Percentiles rank a stretch among this genome's conserved stretches.
Evolutionary conservation across 2,329 filamentous ascomycete genomes (phyloP).

Genomic region (Alternaria sp.): DNA sequence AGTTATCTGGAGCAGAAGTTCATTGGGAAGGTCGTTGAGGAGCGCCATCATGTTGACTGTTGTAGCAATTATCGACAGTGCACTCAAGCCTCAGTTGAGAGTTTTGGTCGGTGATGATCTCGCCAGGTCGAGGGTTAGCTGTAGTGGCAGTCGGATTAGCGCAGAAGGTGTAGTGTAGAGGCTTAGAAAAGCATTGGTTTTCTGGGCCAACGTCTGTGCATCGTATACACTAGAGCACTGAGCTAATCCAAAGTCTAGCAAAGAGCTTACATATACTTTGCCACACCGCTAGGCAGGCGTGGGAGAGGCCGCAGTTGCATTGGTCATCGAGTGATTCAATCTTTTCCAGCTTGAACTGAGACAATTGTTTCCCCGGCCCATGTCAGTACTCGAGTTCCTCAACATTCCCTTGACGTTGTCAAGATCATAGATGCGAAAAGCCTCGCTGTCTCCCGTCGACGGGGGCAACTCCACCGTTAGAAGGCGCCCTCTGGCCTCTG

Average conservation of each 20-base stretch:
- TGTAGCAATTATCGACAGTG: background rate
- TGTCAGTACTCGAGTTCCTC: background rate
- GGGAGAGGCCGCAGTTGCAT: fast-evolving
- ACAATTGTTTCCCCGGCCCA: too few species aligned
- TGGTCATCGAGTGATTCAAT: background rate
- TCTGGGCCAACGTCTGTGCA: background rate
- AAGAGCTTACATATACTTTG: background rate
- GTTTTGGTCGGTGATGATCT: background rate
- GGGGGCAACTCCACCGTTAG: too few species aligned
- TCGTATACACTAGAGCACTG: too few species aligned
- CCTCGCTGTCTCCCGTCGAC: background rate
- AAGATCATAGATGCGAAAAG: background rate
- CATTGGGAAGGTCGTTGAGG: background rate
- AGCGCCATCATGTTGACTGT: background rate
- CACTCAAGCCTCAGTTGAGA: background rate
- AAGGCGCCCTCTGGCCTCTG: too few species aligned
- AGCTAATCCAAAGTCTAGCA: too few species aligned
- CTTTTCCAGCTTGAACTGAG: background rate
- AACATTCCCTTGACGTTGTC: background rate
- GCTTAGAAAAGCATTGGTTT: background rate
- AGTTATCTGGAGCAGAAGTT: background rate
- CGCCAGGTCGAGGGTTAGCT: background rate
- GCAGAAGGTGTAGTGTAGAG: background rate
- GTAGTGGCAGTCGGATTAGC: background rate
- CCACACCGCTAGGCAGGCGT: background rate